Conservation (phyloP, 2,329 filamentous ascomycete species). For the Herpomyces periplanetae region DNA sequence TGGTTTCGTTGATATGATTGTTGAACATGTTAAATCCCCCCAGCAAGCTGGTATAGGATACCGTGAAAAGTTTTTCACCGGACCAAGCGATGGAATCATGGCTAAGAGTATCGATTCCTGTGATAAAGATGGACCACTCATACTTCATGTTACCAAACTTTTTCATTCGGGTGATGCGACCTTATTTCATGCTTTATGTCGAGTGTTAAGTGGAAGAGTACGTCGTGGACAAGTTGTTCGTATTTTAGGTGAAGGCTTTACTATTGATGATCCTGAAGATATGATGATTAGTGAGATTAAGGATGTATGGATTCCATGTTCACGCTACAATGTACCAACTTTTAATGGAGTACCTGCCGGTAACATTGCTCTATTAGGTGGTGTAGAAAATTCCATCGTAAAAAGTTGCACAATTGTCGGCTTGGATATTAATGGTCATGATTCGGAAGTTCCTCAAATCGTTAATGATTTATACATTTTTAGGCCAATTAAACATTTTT, state of each 20-base stretch:
- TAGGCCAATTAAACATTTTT: constrained; percentile 65
- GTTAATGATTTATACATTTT: constrained; percentile 93
- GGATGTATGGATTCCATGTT: constrained; percentile 62
- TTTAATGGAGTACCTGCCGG: constrained; percentile 77
- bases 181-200: constrained; percentile 52
- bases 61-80: constrained; percentile 62
- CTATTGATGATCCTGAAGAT: constrained; percentile 83
- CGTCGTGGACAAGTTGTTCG: constrained; percentile 43
- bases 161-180: constrained; percentile 73
- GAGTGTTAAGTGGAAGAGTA: constrained; percentile 68
- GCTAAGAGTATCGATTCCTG: constrained; percentile 42
- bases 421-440: constrained; percentile 20
- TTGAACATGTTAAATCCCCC: constrained; percentile 58
- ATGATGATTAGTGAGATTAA: constrained; percentile 57
- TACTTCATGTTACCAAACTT: constrained; percentile 72
- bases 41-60: constrained; percentile 32
- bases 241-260: constrained; percentile 78
- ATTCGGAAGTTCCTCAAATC: too few relatives aligned
- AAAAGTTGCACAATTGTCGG: constrained; percentile 77
- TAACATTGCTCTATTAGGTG: constrained; percentile 62
- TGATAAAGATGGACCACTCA: constrained; percentile 52
- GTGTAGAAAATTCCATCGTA: constrained; percentile 88
- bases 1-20: constrained; percentile 83
- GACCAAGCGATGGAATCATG: constrained; percentile 41
- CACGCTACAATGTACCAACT: constrained; percentile 61